Conservation (phyloP, 2,329 filamentous ascomycete species). For the Penicillium sp. region DNA sequence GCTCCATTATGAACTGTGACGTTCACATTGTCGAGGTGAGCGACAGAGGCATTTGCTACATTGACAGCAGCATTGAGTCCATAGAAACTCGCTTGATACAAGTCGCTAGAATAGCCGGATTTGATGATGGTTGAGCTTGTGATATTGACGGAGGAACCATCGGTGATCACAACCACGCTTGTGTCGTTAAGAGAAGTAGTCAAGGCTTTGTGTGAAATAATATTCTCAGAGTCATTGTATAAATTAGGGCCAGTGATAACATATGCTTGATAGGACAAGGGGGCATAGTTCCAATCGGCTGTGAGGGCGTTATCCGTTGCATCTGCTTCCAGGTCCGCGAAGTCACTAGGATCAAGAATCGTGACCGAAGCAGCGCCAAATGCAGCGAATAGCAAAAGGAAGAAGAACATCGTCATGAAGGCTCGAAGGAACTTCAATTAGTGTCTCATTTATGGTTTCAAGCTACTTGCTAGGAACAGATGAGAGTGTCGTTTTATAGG, state of each 20-base stretch:
- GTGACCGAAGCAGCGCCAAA: not conserved
- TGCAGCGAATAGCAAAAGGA: no score
- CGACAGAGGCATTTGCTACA: slow-evolving; percentile 4
- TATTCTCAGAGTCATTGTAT: not conserved
- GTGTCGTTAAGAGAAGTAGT: slow-evolving; percentile 6
- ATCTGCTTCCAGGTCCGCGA: slow-evolving; percentile 3
- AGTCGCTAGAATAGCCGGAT: slow-evolving; percentile 3
- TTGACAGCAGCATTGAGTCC: slow-evolving; percentile 11
- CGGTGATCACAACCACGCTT: slow-evolving; percentile 9
- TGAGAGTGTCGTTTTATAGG: no score
- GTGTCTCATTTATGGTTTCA: no score
- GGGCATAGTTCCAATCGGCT: slow-evolving; percentile 5
- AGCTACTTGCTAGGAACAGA: no score
- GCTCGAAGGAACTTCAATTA: no score
- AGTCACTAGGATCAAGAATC: slow-evolving; percentile 9
- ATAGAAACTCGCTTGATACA: slow-evolving; percentile 13
- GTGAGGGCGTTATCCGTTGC: slow-evolving; percentile 4
- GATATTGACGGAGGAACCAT: slow-evolving; percentile 5
- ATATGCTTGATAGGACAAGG: slow-evolving; percentile 4
- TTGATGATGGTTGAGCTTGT: slow-evolving; percentile 6
- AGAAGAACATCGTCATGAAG: no score
- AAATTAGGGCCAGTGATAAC: slow-evolving; percentile 1
- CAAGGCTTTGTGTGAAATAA: slow-evolving; percentile 6
- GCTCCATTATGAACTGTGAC: slow-evolving; percentile 11
- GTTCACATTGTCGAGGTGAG: slow-evolving; percentile 2